These are phyloP conservation scores for Clitoria ternatea DNA, from an alignment of 306 rosid species.

Conservation along the genomic window DNA sequence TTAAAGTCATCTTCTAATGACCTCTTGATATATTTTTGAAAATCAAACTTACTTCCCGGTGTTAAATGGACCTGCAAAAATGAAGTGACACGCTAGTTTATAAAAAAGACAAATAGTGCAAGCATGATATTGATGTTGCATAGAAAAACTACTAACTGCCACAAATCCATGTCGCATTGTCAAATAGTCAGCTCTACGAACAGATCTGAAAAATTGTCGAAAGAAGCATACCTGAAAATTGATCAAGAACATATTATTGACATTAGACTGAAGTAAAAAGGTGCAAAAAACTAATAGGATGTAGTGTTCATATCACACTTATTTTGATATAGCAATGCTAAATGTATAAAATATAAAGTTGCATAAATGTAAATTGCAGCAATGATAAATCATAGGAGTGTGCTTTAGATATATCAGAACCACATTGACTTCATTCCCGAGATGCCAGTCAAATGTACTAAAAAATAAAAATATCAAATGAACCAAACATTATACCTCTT, in stretches of 20 bases:
- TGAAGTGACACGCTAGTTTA: background rate
- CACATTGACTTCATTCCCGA: background rate
- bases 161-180: constrained; percentile 92
- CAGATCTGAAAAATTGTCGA: constrained; percentile 91
- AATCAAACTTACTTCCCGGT: constrained; percentile 91
- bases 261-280: background rate
- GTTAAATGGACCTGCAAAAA: constrained; percentile 80
- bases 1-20: constrained; percentile 97
- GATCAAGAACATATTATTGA: background rate
- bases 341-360: background rate
- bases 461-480: background rate
- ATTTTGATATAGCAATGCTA: background rate
- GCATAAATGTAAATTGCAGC: background rate
- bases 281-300: background rate
- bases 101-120: background rate
- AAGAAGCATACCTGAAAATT: constrained; percentile 71
- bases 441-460: background rate
- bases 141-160: constrained; percentile 47
- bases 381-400: background rate
- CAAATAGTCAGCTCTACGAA: constrained; percentile 84
- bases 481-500: background rate
- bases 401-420: background rate
- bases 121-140: background rate
- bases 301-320: background rate
- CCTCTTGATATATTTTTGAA: constrained; percentile 89